Evolutionary conservation across 768 basidiomycete genomes (phyloP).

Genomic region (Austroboletus eburneus): DNA sequence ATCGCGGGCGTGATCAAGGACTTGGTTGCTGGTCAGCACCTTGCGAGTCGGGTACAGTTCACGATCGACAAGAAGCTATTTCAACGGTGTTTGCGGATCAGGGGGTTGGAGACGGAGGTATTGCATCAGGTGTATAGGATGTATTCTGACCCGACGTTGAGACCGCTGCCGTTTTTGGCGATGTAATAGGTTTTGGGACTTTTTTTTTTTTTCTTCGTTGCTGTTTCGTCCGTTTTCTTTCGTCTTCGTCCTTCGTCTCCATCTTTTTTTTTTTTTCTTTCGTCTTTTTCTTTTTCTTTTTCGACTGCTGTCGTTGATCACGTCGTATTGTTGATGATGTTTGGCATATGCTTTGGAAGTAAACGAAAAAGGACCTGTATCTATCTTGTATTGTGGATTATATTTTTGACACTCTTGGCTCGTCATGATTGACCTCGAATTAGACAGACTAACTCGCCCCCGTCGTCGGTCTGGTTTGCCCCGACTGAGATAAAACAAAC

Average conservation of each 20-base stretch:
- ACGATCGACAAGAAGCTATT: slow-evolving; percentile 72
- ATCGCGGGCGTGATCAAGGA: slow-evolving; percentile 79
- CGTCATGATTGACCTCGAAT: no score
- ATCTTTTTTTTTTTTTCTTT: background rate
- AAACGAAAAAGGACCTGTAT: slow-evolving; percentile 18
- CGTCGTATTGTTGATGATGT: slow-evolving; percentile 1
- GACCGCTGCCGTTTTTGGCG: slow-evolving; percentile 18
- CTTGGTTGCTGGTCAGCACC: slow-evolving; percentile 77
- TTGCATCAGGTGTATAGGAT: slow-evolving; percentile 46
- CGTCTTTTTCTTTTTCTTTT: background rate
- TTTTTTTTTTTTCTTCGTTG: background rate
- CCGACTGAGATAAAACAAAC: no score
- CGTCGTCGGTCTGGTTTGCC: no score
- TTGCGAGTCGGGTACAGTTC: slow-evolving; percentile 68
- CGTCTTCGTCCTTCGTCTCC: background rate
- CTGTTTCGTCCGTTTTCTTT: background rate
- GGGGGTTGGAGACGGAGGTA: slow-evolving; percentile 55
- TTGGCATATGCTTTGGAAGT: slow-evolving; percentile 18
- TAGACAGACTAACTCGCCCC: no score
- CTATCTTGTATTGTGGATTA: slow-evolving; percentile 23
- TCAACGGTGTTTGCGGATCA: slow-evolving; percentile 67
- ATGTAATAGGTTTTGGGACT: slow-evolving; percentile 6
- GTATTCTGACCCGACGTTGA: slow-evolving; percentile 27
- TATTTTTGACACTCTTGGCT: background rate
- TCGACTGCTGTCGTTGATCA: no score